phyloP scores from a whole-genome alignment of 2,329 filamentous ascomycete species.

The Ascochyta fabae region DNA sequence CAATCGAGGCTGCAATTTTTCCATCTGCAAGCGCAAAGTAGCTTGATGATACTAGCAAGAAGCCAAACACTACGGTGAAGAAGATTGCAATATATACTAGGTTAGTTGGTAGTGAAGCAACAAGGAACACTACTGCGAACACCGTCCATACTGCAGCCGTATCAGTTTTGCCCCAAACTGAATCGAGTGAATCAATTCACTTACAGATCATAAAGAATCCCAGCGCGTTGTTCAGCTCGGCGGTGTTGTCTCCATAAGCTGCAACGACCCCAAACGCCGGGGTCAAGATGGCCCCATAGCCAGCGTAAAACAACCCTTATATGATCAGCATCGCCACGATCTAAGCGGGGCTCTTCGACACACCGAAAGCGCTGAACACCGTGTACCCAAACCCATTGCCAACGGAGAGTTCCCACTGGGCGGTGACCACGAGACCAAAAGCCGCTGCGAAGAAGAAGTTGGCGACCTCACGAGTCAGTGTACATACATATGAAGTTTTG shows the following conservation, averaged over 20 bases:
- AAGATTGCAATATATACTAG: slow-evolving; percentile 59
- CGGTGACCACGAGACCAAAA: slow-evolving; percentile 61
- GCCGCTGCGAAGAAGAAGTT: slow-evolving; percentile 62
- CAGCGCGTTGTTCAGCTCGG: slow-evolving; percentile 57
- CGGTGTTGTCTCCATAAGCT: slow-evolving; percentile 53
- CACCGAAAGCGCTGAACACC: slow-evolving; percentile 61
- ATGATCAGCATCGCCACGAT: not conserved
- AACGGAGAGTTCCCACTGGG: slow-evolving; percentile 62
- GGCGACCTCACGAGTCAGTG: too few species aligned
- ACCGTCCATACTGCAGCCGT: slow-evolving; percentile 54
- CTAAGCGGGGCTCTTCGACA: not conserved
- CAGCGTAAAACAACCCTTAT: slow-evolving; percentile 57
- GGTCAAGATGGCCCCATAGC: slow-evolving; percentile 57
- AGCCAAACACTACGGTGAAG: slow-evolving; percentile 55
- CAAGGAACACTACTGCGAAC: slow-evolving; percentile 55
- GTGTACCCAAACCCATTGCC: slow-evolving; percentile 63
- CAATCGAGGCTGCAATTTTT: slow-evolving; percentile 38
- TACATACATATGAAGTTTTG: too few species aligned
- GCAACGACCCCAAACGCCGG: slow-evolving; percentile 55
- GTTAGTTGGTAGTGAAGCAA: slow-evolving; percentile 56
- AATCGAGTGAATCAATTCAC: slow-evolving; percentile 14
- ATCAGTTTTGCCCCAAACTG: not conserved
- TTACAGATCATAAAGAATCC: slow-evolving; percentile 58
- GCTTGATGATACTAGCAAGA: slow-evolving; percentile 52
- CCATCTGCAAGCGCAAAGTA: slow-evolving; percentile 58